Evolutionary conservation across 306 rosid genomes (phyloP).

Genomic region (Glycine latifolia): DNA sequence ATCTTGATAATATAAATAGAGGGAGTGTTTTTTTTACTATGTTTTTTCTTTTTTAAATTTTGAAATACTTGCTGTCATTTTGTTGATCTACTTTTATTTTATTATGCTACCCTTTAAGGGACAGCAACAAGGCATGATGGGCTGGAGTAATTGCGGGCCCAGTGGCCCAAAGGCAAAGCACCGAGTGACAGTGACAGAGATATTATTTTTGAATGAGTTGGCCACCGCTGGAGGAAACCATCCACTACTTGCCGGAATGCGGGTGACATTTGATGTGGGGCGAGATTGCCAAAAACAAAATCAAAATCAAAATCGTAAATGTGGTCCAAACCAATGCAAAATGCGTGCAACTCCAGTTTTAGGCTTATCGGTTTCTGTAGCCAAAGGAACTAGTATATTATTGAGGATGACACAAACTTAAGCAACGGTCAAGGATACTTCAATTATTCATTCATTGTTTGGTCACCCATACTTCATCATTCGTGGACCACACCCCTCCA

Average conservation of each 20-base stretch:
- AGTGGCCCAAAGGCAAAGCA: constrained; percentile 48
- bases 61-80: background rate
- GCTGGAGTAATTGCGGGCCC: constrained; percentile 47
- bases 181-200: constrained; percentile 32
- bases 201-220: background rate
- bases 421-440: constrained; percentile 27
- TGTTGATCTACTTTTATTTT: background rate
- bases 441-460: constrained; percentile 31
- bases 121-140: constrained; percentile 46
- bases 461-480: constrained; percentile 47
- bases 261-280: constrained; percentile 48
- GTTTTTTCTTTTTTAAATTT: background rate
- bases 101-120: background rate
- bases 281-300: background rate
- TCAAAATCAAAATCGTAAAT: background rate
- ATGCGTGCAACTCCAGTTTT: background rate
- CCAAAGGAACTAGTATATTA: background rate
- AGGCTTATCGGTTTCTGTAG: background rate
- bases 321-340: constrained; percentile 31
- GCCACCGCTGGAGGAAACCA: constrained; percentile 45
- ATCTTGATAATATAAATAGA: background rate
- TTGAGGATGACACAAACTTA: background rate
- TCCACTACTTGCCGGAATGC: constrained; percentile 47
- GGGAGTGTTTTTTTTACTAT: background rate
- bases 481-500: constrained; percentile 40